Evolutionary conservation across 73 alveolate species (phyloP), one percentile per base, ranked within the genome.

Genomic region (Paramecium primaurelia): DNA sequence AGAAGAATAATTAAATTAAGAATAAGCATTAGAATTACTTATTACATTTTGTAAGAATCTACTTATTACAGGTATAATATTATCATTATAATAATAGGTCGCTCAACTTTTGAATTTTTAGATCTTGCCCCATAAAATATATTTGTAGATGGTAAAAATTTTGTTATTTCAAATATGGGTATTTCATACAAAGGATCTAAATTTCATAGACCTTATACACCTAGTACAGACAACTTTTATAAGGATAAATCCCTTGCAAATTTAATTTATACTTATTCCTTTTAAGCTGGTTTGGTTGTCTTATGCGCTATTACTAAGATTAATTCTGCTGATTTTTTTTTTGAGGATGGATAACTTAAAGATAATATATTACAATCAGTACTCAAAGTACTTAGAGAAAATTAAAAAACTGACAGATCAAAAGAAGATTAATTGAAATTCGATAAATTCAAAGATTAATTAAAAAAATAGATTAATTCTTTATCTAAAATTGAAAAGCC

Each of bases 81-180:
- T 8, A 64, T 32, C 3, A 11, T 64, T 14, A 36, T 45, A 3
- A 14, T 45, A 14, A 0, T 25, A 49, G 91, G 77, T 32, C 47
- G 75, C 6, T 18, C 28, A 25, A 80, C 91, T 1, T 32, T 44
- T 20, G 91, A 80, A 28, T 80, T 42, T 49, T 58, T 80, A 8
- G 91, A 80, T 80, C n/a, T 80, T 4, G 71, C 91, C 2, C 91
- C 91, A 20, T 18, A 80, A 25, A 80, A 80, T 80, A 47, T 80
- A 22, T 80, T 38, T 25, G 58, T 45, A n/a, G 20, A 80, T 4
- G 34, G 20, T 5, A 14, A 73, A 5, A 49, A 80, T n/a, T 80
- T 44, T 22, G 58, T 80, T 11, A 49, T 80, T 36, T 45, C 91
- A 2, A 80, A 80, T 36, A 32, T 80, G 47, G 91, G 91, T 26